A percentile compares a stretch with the other conserved stretches of the same genome.
These are phyloP conservation scores for Colletotrichum nymphaeae DNA, from an alignment of 2,329 filamentous ascomycete genomes.

Conservation along the genomic window DNA sequence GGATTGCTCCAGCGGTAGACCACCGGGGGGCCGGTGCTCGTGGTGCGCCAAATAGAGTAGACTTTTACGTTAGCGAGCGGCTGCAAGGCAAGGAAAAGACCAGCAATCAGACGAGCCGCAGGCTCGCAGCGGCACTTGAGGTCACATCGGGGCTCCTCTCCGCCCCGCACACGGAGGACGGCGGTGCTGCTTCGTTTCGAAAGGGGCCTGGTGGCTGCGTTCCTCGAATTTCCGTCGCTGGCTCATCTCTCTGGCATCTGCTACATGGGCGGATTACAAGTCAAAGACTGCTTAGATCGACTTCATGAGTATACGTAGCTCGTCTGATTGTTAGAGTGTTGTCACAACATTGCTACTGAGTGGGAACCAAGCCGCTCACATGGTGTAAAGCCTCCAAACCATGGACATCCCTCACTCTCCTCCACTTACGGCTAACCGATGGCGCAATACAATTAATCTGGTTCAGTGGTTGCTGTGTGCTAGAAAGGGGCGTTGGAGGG, in stretches of 20 bases:
- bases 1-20: not conserved
- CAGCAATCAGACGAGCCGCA: slow-evolving; percentile 12
- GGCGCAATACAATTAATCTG: not conserved
- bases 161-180: not conserved
- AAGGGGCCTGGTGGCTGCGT: not conserved
- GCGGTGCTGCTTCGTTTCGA: slow-evolving; percentile 11
- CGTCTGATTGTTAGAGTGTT: not conserved
- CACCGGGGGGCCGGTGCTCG: not conserved
- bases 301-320: not conserved
- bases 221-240: slow-evolving; percentile 4
- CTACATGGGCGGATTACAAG: too few relatives aligned
- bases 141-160: not conserved
- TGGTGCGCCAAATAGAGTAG: slow-evolving; percentile 22
- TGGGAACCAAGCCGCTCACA: not conserved
- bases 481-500: not conserved
- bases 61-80: not conserved
- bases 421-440: not conserved
- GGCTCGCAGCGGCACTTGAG: not conserved
- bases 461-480: not conserved
- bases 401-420: not conserved
- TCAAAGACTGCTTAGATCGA: too few relatives aligned
- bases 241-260: not conserved
- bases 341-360: not conserved
- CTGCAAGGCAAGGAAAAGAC: not conserved
- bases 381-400: too few relatives aligned